Percentiles rank a stretch among this genome's conserved stretches.
Evolutionary conservation across 768 basidiomycete species (phyloP).

Genomic region (Pleurotus platypus): DNA sequence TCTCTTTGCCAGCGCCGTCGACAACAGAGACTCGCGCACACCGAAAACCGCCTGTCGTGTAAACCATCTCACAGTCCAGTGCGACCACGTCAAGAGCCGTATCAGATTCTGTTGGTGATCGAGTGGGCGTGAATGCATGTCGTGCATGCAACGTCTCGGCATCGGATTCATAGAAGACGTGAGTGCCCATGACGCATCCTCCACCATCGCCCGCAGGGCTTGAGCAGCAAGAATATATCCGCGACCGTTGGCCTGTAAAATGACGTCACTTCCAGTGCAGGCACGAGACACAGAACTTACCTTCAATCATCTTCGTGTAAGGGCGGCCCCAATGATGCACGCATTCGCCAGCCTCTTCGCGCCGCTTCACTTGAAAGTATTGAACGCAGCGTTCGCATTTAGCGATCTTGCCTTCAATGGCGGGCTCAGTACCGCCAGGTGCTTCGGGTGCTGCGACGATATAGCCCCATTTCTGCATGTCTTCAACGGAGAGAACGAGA

Average conservation of each 20-base stretch:
- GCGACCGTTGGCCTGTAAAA: slow-evolving; percentile 58
- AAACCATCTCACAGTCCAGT: slow-evolving; percentile 96
- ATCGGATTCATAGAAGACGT: slow-evolving; percentile 86
- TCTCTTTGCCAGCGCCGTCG: slow-evolving; percentile 64
- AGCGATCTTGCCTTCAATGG: slow-evolving; percentile 53
- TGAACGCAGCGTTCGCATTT: slow-evolving; percentile 81
- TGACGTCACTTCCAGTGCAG: neutral
- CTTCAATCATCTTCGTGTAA: slow-evolving; percentile 58
- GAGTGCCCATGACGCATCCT: slow-evolving; percentile 77
- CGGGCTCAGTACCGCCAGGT: slow-evolving; percentile 60
- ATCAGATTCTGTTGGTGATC: slow-evolving; percentile 16
- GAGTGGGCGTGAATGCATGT: slow-evolving; percentile 62
- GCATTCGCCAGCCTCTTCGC: slow-evolving; percentile 60
- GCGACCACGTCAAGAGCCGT: slow-evolving; percentile 73
- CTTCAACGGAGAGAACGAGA: slow-evolving; percentile 53
- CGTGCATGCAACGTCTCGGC: slow-evolving; percentile 66
- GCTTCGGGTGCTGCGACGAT: slow-evolving; percentile 64
- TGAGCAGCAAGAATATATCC: slow-evolving; percentile 81
- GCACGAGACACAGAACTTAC: slow-evolving; percentile 32
- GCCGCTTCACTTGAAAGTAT: slow-evolving; percentile 63
- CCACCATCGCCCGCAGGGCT: slow-evolving; percentile 48
- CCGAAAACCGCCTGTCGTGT: slow-evolving; percentile 89
- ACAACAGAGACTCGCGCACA: slow-evolving; percentile 90
- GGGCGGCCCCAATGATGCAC: slow-evolving; percentile 81
- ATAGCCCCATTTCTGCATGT: slow-evolving; percentile 68